These are phyloP conservation scores for Colletotrichum eremochloae DNA, from an alignment of 2,329 filamentous ascomycete genomes.

Conservation along the genomic window DNA sequence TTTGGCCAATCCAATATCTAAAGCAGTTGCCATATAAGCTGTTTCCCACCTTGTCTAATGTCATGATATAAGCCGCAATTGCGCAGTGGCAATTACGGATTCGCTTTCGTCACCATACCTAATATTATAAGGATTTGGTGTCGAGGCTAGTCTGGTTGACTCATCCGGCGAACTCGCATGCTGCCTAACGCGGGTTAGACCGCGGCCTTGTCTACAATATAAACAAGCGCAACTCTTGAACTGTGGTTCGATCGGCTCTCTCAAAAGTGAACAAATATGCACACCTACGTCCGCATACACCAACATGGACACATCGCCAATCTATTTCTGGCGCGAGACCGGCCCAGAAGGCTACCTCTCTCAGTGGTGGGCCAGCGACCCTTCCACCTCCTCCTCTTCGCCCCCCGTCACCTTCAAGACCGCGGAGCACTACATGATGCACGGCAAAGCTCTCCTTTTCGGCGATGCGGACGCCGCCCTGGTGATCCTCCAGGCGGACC, in stretches of 20 bases:
- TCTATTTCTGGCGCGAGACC: constrained; percentile 65
- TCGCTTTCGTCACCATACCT: too few relatives aligned
- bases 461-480: constrained; percentile 57
- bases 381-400: constrained; percentile 57
- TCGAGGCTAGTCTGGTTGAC: constrained; percentile 6
- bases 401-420: constrained; percentile 59
- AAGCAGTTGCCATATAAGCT: background rate
- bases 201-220: background rate
- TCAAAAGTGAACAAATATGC: background rate
- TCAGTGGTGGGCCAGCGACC: constrained; percentile 68
- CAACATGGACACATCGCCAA: constrained; percentile 17
- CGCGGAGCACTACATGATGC: constrained; percentile 71
- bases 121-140: background rate
- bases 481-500: constrained; percentile 61
- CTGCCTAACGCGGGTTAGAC: background rate
- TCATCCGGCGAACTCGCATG: constrained; percentile 20
- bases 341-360: constrained; percentile 68
- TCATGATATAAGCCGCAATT: too few relatives aligned
- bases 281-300: too few relatives aligned
- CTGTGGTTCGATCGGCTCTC: too few relatives aligned
- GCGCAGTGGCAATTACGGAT: too few relatives aligned
- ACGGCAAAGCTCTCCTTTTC: constrained; percentile 66
- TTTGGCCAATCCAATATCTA: too few relatives aligned
- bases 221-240: background rate
- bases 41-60: too few relatives aligned